These are phyloP conservation scores for Dactylellina parvicollis DNA, from an alignment of 2,329 filamentous ascomycete species.

Conservation along the genomic window DNA sequence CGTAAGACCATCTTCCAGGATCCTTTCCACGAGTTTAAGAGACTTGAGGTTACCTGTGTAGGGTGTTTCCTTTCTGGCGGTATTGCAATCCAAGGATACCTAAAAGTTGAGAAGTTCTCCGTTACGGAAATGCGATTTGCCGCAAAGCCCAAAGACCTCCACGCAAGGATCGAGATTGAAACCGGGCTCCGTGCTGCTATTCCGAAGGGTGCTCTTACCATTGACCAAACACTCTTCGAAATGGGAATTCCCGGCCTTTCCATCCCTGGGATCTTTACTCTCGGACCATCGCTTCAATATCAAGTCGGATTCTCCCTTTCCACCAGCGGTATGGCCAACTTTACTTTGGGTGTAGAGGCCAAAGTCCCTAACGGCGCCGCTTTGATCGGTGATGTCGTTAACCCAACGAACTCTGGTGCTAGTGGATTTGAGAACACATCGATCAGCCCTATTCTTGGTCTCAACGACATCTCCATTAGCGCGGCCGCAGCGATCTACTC, in stretches of 20 bases:
- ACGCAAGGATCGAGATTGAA: slow-evolving; percentile 45
- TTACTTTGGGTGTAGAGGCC: slow-evolving; percentile 28
- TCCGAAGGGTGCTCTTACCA: slow-evolving; percentile 16
- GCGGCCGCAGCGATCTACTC: slow-evolving; percentile 56
- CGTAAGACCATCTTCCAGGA: slow-evolving; percentile 13
- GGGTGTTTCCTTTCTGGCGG: slow-evolving; percentile 55
- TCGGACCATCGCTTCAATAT: slow-evolving; percentile 55
- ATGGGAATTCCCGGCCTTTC: slow-evolving; percentile 53
- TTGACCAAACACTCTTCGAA: slow-evolving; percentile 35
- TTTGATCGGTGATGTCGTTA: slow-evolving; percentile 54
- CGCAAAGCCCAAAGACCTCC: slow-evolving; percentile 48
- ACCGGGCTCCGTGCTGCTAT: slow-evolving; percentile 15
- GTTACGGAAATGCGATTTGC: slow-evolving; percentile 42
- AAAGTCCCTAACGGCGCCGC: slow-evolving; percentile 19
- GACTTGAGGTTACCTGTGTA: slow-evolving; percentile 46
- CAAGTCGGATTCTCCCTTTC: slow-evolving; percentile 39
- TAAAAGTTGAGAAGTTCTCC: slow-evolving; percentile 53
- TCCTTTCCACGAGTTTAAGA: slow-evolving; percentile 27
- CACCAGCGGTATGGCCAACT: slow-evolving; percentile 22
- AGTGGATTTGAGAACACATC: slow-evolving; percentile 57
- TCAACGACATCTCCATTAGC: slow-evolving; percentile 56
- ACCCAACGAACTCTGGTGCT: slow-evolving; percentile 55
- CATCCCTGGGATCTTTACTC: slow-evolving; percentile 54
- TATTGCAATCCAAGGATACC: slow-evolving; percentile 49
- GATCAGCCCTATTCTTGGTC: slow-evolving; percentile 56